Conservation (phyloP, 208 protist genomes). For the Crithidia acanthocephali region DNA sequence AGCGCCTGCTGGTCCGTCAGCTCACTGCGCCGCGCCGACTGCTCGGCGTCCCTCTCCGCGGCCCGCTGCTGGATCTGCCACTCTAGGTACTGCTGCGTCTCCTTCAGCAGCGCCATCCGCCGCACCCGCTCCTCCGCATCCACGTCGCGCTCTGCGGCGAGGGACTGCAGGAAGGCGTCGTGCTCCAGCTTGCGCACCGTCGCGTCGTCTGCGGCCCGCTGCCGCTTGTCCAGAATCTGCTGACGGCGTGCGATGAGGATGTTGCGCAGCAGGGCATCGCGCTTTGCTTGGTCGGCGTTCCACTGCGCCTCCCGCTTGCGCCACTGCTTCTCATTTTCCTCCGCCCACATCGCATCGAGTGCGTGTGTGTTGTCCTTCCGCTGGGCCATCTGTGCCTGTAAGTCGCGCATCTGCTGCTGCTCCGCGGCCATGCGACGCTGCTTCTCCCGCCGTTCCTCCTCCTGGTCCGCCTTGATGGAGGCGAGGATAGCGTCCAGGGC, state of each 20-base stretch:
- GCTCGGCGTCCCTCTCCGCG: slow-evolving; percentile 48
- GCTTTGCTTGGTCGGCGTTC: slow-evolving; percentile 62
- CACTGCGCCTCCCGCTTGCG: slow-evolving; percentile 79
- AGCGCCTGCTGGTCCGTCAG: slow-evolving; percentile 67
- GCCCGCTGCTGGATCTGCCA: slow-evolving; percentile 62
- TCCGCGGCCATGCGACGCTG: slow-evolving; percentile 34
- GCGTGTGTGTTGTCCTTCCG: slow-evolving; percentile 50
- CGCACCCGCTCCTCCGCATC: slow-evolving; percentile 55
- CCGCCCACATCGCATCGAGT: slow-evolving; percentile 81
- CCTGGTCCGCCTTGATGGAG: slow-evolving; percentile 59
- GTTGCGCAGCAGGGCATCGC: slow-evolving; percentile 65
- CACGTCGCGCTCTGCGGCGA: slow-evolving; percentile 38
- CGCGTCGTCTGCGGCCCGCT: slow-evolving; percentile 43
- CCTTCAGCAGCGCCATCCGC: slow-evolving; percentile 51
- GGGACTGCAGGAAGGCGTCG: slow-evolving; percentile 47
- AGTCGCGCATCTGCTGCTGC: slow-evolving; percentile 52
- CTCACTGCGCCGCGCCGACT: slow-evolving; percentile 38
- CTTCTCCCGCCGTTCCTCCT: slow-evolving; percentile 42
- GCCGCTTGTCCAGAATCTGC: slow-evolving; percentile 80
- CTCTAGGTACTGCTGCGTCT: slow-evolving; percentile 75
- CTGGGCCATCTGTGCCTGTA: slow-evolving; percentile 57
- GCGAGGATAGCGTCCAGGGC: slow-evolving; percentile 66
- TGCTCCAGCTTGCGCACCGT: slow-evolving; percentile 47
- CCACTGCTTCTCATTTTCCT: slow-evolving; percentile 84
- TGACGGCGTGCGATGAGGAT: slow-evolving; percentile 77